Base-by-base conservation (phyloP, 768 basidiomycete genomes). In the Pleurotus sapidus region DNA sequence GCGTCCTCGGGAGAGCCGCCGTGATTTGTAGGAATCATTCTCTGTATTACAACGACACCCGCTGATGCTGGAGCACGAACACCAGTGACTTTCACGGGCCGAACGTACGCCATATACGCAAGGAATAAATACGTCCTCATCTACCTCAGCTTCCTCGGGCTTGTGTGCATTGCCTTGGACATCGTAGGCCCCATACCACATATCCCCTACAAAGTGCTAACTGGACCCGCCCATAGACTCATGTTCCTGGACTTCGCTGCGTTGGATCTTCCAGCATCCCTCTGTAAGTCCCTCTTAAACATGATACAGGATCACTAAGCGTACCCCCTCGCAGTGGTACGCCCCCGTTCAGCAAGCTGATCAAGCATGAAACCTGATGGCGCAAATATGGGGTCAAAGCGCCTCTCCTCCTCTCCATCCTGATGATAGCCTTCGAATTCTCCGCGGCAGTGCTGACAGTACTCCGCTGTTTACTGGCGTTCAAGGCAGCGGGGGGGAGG, bases 1-100 rank as follows among this genome's bases (percentile, higher is more conserved):
- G 71, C 49, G 68, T 72, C 3, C 27, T 69, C 8, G 71, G 70
- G 7, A 49, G 71, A n/a, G 60, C 66, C 1, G 68, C 66, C 5
- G 60, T 72, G 12, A 61, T 72, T 39, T 46, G 71, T 70, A 43
- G n/a, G 34, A 25, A 15, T 9, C 12, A 18, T 30, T 14, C 38
- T 2, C 18, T 15, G 17, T 12, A 0, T 17, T 42, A 49, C 1
- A 25, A 27, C 3, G 18, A 3, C 50, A 17, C 6, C 14, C 42
- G 5, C 3, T 25, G 3, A 37, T 30, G 1, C 14, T 9, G 1
- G 2, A 20, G 20, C 55, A 43, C 14, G 20, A 14, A 3, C 5
- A 9, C 20, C 49, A 50, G 60, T 55, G 17, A 59, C 45, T 3
- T 59, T 58, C 39, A 40, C 47, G 9, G 46, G 27, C 40, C 59